Conservation (phyloP, 2,329 filamentous ascomycete genomes). For the Aspergillus amoenus region DNA sequence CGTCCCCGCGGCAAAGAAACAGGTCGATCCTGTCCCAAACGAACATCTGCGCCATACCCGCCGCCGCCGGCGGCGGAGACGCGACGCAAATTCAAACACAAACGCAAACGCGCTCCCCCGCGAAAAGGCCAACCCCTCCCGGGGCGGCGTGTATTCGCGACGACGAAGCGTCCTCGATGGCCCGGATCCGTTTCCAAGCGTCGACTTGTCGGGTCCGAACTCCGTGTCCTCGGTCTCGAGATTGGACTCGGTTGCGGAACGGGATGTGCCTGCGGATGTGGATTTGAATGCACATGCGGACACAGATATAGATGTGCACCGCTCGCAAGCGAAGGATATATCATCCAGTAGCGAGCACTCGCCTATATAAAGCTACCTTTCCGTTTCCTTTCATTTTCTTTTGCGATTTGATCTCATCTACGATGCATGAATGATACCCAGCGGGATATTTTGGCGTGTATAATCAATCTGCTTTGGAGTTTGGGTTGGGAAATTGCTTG, state of each 20-base stretch:
- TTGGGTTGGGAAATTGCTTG: not conserved
- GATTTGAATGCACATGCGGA: not conserved
- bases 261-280: not conserved
- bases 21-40: slow-evolving; percentile 52
- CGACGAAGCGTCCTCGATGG: slow-evolving; percentile 26
- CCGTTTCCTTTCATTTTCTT: not conserved
- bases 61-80: slow-evolving; percentile 19
- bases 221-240: not conserved
- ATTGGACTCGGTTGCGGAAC: not conserved
- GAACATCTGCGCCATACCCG: slow-evolving; percentile 34
- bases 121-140: slow-evolving; percentile 31
- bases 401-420: not conserved
- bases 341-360: not conserved
- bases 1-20: slow-evolving; percentile 46
- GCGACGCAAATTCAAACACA: not conserved
- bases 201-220: slow-evolving; percentile 10
- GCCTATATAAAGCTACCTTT: not conserved
- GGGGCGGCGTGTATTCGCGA: slow-evolving; percentile 30
- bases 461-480: not conserved
- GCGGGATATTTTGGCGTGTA: not conserved
- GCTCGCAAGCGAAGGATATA: not conserved
- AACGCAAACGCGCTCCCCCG: slow-evolving; percentile 16
- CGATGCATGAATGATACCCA: slow-evolving; percentile 5
- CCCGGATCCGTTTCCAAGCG: slow-evolving; percentile 21
- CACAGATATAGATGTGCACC: not conserved